Base-by-base conservation (phyloP, 164 flowering plant genomes). In the Amborella trichopoda region DNA sequence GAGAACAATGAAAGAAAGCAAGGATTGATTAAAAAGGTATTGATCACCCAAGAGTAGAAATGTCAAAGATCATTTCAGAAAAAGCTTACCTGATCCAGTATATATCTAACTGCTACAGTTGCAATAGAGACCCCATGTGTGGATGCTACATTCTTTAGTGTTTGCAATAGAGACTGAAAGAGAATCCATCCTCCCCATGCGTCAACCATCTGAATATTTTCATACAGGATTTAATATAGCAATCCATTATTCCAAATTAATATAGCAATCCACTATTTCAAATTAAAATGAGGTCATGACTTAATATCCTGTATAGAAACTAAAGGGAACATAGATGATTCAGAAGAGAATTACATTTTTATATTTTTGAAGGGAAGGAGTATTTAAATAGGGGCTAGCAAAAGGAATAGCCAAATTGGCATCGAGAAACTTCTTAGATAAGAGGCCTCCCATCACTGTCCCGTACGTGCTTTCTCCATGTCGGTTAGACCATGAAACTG, bases 191-290 rank as follows among this genome's bases (percentile, higher is more conserved):
- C 99, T 57, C 96, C 99, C 96, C 99, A 91, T 2, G 96, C 99
- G 67, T 87, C 99, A 56, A 91, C 83, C 96, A 87, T 87, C 98
- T 91, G 71, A n/a, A n/a, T n/a, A n/a, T n/a, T n/a, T n/a, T n/a
- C n/a, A n/a, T n/a, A n/a, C n/a, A n/a, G n/a, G n/a, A n/a, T n/a
- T n/a, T n/a, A n/a, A n/a, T n/a, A n/a, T n/a, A n/a, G n/a, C n/a
- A n/a, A n/a, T n/a, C n/a, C n/a, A n/a, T n/a, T n/a, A n/a, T n/a
- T n/a, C n/a, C n/a, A n/a, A n/a, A n/a, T n/a, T n/a, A n/a, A n/a
- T n/a, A n/a, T n/a, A n/a, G n/a, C n/a, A n/a, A n/a, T n/a, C n/a
- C n/a, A n/a, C n/a, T n/a, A n/a, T n/a, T n/a, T n/a, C n/a, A n/a
- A n/a, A n/a, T n/a, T n/a, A n/a, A n/a, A n/a, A n/a, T n/a, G n/a